Evolutionary conservation across 2,329 filamentous ascomycete genomes (phyloP).

Genomic region (Fusarium falciforme): DNA sequence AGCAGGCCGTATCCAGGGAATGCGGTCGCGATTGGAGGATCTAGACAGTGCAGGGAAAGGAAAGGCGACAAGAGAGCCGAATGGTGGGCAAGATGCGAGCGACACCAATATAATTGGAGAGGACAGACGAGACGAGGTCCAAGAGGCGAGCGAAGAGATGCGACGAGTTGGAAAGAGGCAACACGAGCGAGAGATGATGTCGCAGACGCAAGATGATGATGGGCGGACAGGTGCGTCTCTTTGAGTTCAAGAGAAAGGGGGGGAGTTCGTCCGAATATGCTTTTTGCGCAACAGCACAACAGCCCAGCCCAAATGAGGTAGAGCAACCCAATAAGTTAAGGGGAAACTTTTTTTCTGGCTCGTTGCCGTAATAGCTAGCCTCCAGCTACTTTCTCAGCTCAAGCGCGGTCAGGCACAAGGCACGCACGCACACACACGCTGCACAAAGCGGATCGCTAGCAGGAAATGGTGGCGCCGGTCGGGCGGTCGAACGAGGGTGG

Average conservation of each 20-base stretch:
- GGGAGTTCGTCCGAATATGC: conserved; percentile 32
- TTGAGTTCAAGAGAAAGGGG: conserved; percentile 29
- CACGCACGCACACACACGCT: conserved; percentile 27
- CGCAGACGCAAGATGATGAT: conserved; percentile 39
- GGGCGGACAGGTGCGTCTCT: conserved; percentile 40
- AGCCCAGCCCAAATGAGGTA: conserved; percentile 20
- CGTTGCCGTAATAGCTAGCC: conserved; percentile 36
- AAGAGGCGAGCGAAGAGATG: conserved; percentile 37
- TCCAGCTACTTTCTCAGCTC: conserved; percentile 38
- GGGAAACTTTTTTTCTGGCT: conserved; percentile 39
- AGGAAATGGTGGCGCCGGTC: conserved; percentile 41
- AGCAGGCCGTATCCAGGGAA: neutral
- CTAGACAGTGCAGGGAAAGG: conserved; percentile 26
- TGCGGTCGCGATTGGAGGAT: neutral
- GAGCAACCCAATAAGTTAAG: conserved; percentile 25
- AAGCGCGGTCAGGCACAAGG: conserved; percentile 35
- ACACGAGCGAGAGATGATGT: conserved; percentile 49
- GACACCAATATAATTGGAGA: conserved; percentile 50
- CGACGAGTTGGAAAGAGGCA: conserved; percentile 47
- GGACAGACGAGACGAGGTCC: too few relatives aligned
- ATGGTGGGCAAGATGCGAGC: conserved; percentile 47
- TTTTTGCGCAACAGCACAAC: conserved; percentile 31
- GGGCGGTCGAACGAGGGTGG: conserved; percentile 42
- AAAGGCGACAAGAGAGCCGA: conserved; percentile 44
- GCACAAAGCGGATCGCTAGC: conserved; percentile 30